Conservation (phyloP, 2,329 filamentous ascomycete species). For the Sordariomycetes sp. region DNA sequence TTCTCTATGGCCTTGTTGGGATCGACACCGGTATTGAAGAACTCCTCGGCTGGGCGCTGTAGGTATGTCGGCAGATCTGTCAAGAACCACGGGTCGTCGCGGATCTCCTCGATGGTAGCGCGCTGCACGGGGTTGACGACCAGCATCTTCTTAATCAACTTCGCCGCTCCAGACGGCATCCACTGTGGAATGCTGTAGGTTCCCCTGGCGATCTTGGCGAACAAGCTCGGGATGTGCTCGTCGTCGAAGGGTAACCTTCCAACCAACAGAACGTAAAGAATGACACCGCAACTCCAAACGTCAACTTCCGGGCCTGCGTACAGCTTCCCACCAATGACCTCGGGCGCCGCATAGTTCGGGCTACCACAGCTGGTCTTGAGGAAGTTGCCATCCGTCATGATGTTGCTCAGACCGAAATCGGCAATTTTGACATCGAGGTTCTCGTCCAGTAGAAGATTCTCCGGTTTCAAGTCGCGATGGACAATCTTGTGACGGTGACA, state of each 20-base stretch:
- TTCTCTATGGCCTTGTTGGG: constrained; percentile 85
- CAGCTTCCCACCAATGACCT: constrained; percentile 95
- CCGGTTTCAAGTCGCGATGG: constrained; percentile 92
- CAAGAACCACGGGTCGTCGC: constrained; percentile 88
- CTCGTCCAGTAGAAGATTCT: constrained; percentile 91
- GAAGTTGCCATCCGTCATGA: constrained; percentile 99
- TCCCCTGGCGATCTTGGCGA: constrained; percentile 94
- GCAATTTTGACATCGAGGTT: constrained; percentile 98
- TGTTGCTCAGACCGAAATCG: constrained; percentile 97
- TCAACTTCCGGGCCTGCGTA: constrained; percentile 97
- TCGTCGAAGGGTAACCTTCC: constrained; percentile 91
- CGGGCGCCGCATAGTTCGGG: constrained; percentile 94
- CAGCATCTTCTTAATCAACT: constrained; percentile 84
- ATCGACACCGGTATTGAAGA: constrained; percentile 88
- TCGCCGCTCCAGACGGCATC: constrained; percentile 74
- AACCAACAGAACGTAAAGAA: constrained; percentile 74
- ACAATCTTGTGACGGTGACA: constrained; percentile 99
- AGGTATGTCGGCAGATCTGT: constrained; percentile 82
- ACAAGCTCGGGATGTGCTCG: constrained; percentile 93
- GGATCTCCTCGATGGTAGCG: constrained; percentile 88
- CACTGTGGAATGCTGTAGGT: constrained; percentile 89
- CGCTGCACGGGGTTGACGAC: constrained; percentile 92
- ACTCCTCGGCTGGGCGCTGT: constrained; percentile 80
- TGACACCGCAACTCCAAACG: constrained; percentile 95
- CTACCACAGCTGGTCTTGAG: constrained; percentile 97